Percentiles rank a stretch among this genome's conserved stretches.
Evolutionary conservation across 2,329 filamentous ascomycete species (phyloP).

Genomic region (Penicillium oxalicum): DNA sequence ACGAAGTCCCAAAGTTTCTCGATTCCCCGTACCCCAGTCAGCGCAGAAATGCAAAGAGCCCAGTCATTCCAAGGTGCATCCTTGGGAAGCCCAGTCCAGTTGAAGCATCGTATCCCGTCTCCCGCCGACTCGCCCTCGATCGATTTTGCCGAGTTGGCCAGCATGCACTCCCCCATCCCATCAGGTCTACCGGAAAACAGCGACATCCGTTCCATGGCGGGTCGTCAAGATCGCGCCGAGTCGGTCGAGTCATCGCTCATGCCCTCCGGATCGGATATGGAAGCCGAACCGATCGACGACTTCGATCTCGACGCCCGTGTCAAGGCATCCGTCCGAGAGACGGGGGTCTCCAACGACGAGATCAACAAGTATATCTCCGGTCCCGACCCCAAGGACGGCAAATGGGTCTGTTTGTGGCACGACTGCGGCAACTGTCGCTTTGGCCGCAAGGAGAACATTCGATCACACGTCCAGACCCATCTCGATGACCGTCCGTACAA

Average conservation of each 20-base stretch:
- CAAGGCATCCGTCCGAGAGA: constrained; percentile 63
- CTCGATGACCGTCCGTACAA: constrained; percentile 92
- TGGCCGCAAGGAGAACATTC: constrained; percentile 97
- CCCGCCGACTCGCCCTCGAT: constrained; percentile 46
- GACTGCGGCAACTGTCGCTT: constrained; percentile 77
- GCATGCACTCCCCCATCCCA: constrained; percentile 30
- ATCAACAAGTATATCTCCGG: constrained; percentile 69
- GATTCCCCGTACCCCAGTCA: constrained; percentile 28
- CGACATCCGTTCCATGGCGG: constrained; percentile 20
- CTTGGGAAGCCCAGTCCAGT: constrained; percentile 27
- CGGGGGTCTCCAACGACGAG: constrained; percentile 81
- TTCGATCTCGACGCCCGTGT: constrained; percentile 50
- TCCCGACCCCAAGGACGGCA: constrained; percentile 65
- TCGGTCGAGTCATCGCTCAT: constrained; percentile 21
- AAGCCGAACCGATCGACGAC: constrained; percentile 43
- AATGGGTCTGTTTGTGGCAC: constrained; percentile 70
- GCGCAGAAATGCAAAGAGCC: constrained; percentile 41
- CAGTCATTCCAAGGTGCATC: constrained; percentile 44
- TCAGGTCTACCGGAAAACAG: constrained; percentile 23
- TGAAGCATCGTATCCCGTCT: constrained; percentile 44
- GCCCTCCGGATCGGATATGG: constrained; percentile 38
- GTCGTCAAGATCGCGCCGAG: constrained; percentile 16
- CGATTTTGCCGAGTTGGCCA: constrained; percentile 49
- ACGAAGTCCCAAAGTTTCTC: constrained; percentile 33
- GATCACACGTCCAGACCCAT: constrained; percentile 96